phyloP scores from a whole-genome alignment of 495 filamentous ascomycete species.

The Penicillium egyptiacum region DNA sequence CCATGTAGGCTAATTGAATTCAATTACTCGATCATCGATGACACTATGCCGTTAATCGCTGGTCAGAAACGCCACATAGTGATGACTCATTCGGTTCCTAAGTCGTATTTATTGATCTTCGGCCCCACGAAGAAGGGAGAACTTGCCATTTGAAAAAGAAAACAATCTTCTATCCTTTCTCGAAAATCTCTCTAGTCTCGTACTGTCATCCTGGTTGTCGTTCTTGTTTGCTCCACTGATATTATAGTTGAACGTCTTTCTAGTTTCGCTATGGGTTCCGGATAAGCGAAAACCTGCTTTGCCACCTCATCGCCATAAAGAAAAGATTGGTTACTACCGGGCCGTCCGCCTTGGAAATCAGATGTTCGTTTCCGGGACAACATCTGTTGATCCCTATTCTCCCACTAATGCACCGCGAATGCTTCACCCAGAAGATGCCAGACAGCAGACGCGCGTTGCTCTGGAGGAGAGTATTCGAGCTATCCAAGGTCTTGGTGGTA shows the following conservation, averaged over 20 bases:
- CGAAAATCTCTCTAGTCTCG: background rate
- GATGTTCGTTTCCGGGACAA: constrained; percentile 51
- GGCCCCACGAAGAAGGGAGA: background rate
- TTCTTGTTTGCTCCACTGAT: background rate
- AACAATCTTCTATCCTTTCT: background rate
- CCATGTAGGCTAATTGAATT: too few species aligned
- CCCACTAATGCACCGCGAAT: constrained; percentile 35
- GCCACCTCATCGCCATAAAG: constrained; percentile 45
- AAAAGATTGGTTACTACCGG: constrained; percentile 47
- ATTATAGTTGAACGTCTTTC: background rate
- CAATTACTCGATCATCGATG: too few species aligned
- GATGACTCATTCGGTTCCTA: background rate
- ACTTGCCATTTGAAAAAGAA: background rate
- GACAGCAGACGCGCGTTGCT: constrained; percentile 39
- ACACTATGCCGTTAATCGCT: background rate
- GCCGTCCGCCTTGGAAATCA: constrained; percentile 44
- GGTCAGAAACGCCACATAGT: background rate
- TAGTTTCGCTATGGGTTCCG: background rate
- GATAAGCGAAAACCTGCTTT: constrained; percentile 22
- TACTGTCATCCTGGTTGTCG: background rate
- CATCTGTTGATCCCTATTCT: constrained; percentile 40
- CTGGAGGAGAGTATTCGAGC: constrained; percentile 43
- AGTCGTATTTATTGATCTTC: background rate
- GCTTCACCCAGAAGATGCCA: constrained; percentile 41
- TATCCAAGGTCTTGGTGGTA: constrained; percentile 42